Conservation (phyloP, 768 basidiomycete species). For the Naganishia onofrii region DNA sequence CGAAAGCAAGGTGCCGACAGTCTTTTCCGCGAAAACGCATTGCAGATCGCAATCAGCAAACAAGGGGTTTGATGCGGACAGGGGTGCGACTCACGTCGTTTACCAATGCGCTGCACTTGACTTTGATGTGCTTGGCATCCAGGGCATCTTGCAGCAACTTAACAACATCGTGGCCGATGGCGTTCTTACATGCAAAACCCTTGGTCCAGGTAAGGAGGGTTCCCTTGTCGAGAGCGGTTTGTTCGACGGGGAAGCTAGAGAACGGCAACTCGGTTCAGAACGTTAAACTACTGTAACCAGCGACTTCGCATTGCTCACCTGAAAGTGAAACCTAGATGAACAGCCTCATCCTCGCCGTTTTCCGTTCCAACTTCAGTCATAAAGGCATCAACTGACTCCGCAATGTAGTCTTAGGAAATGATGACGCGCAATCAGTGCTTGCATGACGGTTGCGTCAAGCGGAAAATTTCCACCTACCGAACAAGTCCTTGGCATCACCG, state of each 20-base stretch:
- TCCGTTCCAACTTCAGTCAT: constrained; percentile 64
- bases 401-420: constrained; percentile 81
- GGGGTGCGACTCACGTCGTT: constrained; percentile 71
- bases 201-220: constrained; percentile 85
- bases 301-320: constrained; percentile 38
- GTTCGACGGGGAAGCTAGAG: constrained; percentile 90
- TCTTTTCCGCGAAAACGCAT: constrained; percentile 57
- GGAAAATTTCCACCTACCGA: constrained; percentile 61
- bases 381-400: constrained; percentile 93
- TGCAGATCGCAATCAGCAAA: background rate
- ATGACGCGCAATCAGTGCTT: background rate
- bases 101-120: constrained; percentile 84
- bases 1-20: constrained; percentile 89
- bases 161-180: constrained; percentile 83
- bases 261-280: background rate
- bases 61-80: background rate
- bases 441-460: background rate
- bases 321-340: constrained; percentile 87
- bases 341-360: constrained; percentile 39
- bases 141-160: constrained; percentile 86
- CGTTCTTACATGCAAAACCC: constrained; percentile 88
- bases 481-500: constrained; percentile 80
- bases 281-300: background rate
- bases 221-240: constrained; percentile 85
- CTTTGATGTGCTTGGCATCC: constrained; percentile 85